Conservation (phyloP, 2,329 filamentous ascomycete species). For the Harringtonia lauricola region DNA sequence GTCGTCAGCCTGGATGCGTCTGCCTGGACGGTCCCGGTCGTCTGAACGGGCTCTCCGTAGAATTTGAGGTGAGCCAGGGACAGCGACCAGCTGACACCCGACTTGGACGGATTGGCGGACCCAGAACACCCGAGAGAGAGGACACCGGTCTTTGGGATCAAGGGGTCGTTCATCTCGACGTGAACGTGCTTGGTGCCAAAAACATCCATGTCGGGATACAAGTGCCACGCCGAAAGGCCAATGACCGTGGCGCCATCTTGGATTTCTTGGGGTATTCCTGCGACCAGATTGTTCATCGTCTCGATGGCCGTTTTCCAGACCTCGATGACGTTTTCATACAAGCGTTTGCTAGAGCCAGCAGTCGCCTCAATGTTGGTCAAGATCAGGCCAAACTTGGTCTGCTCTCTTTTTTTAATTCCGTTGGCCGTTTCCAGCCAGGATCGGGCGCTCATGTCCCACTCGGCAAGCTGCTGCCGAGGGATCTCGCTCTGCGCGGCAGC, state of each 20-base stretch:
- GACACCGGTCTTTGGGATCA: not conserved
- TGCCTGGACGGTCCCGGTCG: not conserved
- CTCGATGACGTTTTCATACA: conserved; percentile 4
- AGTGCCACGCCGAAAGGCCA: conserved; percentile 4
- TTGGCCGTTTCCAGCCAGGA: conserved; percentile 21
- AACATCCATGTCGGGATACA: conserved; percentile 5
- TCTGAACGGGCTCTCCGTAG: not conserved
- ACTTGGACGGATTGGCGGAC: not conserved
- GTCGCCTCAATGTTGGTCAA: conserved; percentile 10
- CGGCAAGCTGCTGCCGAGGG: conserved; percentile 13
- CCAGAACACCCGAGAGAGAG: not conserved
- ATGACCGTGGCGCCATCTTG: conserved; percentile 1
- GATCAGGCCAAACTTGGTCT: conserved; percentile 15
- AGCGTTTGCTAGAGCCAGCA: not conserved
- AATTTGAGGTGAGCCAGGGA: not conserved
- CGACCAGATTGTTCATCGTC: conserved; percentile 1
- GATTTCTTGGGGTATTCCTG: conserved; percentile 2
- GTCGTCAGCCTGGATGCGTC: not conserved
- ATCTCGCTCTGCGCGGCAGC: conserved; percentile 12
- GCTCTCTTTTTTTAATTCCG: conserved; percentile 11
- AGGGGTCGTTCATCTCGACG: not conserved
- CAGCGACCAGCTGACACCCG: not conserved
- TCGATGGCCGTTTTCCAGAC: conserved; percentile 4
- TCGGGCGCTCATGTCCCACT: conserved; percentile 21
- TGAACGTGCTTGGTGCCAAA: not conserved